Base-by-base conservation (phyloP, 805 yeast species). In the Lipomyces yamadae region DNA sequence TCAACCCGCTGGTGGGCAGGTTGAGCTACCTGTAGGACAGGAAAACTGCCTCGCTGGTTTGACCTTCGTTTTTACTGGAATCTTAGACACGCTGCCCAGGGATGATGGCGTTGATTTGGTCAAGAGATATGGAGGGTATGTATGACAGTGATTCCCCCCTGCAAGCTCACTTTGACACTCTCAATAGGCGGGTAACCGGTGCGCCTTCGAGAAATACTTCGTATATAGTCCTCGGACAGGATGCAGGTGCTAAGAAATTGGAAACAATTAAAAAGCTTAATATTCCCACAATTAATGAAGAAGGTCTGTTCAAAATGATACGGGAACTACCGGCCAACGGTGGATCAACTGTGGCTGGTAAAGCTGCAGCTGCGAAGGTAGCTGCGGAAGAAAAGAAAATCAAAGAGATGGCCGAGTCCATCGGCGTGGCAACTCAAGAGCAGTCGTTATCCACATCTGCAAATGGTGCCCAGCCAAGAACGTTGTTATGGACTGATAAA, bases 181-280 rank as follows among this genome's bases (percentile, higher is more conserved):
- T 24, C 7, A 11, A 4, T 35, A 58, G 61, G 4, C 54, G 66
- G 10, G 69, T 66, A 4, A 66, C 80, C 0, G 87, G 91, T 72
- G 85, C 97, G 0, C 88, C 94, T 33, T 90, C 95, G 64, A 86
- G 91, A 10, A 91, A 89, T 74, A 95, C 99, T 0, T 85, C 92
- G 32, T 81, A 92, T 57, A 97, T 94, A 1, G 98, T 95, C 1
- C 82, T 95, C 37, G 99, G 99, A 6, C 92, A 84, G 61, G 98
- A 95, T 72, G 98, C 99, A 1, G 99, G 99, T 0, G 98, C 98
- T 1, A 87, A 92, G n/a, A 95, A 95, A 77, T 86, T 95, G 55
- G 85, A 86, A 73, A 91, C 88, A 74, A 94, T 96, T 71, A 88
- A 86, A 73, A 85, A 86, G 61, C 80, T 88, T 70, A 83, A 85